Conservation (phyloP, 371 early-diverging fungal species). For the Syncephalastrum monosporum region DNA sequence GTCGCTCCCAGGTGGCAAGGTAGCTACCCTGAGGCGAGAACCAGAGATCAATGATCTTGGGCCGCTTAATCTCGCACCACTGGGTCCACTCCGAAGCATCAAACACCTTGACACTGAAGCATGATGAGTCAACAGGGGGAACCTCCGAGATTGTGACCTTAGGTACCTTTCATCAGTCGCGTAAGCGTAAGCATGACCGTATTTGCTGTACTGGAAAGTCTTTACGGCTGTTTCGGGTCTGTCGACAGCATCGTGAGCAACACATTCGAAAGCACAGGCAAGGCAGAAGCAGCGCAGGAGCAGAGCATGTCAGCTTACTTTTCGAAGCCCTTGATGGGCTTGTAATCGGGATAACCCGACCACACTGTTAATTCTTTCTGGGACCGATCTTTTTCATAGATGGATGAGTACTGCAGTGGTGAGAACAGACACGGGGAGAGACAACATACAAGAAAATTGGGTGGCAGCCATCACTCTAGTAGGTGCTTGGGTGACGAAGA, state of each 20-base stretch:
- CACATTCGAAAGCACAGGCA: not conserved
- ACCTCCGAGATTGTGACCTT: not conserved
- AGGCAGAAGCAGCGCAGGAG: no score
- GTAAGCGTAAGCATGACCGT: conserved; percentile 81
- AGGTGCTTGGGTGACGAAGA: not conserved
- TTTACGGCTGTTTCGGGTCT: conserved; percentile 66
- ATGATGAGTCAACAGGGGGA: not conserved
- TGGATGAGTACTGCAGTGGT: not conserved
- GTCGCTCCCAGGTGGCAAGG: conserved; percentile 86
- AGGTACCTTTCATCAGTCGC: conserved; percentile 65
- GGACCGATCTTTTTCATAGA: conserved; percentile 53
- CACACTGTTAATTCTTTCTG: conserved; percentile 65
- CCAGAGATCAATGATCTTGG: conserved; percentile 79
- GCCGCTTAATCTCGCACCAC: conserved; percentile 63
- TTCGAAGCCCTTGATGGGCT: conserved; percentile 47
- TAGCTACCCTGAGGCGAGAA: conserved; percentile 91
- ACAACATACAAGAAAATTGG: conserved; percentile 55
- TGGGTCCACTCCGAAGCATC: conserved; percentile 63
- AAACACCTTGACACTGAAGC: conserved; percentile 67
- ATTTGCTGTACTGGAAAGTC: conserved; percentile 78
- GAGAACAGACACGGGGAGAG: not conserved
- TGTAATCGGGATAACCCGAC: conserved; percentile 58
- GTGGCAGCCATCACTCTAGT: conserved; percentile 19
- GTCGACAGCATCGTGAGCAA: not conserved
- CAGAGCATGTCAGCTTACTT: conserved; percentile 32